These are phyloP conservation scores for Monosporascus sp. DNA, from an alignment of 2,329 filamentous ascomycete genomes.

Conservation along the genomic window DNA sequence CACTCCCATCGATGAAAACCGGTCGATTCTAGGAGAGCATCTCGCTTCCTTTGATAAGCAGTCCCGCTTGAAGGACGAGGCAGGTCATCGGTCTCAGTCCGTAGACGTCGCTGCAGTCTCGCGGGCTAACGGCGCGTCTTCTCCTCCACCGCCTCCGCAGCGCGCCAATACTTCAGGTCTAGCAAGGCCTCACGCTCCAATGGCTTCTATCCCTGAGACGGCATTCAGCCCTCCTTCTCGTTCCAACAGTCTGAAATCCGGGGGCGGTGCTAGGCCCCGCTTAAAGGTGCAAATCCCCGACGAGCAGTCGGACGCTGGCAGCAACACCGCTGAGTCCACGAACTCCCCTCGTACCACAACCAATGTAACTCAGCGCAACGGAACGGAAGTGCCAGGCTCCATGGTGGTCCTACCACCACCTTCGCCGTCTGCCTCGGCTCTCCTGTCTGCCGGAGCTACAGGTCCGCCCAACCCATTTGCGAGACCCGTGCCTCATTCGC, in stretches of 20 bases:
- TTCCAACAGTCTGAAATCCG: slow-evolving; percentile 67
- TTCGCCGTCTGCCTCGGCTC: slow-evolving; percentile 78
- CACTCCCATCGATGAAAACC: slow-evolving; percentile 90
- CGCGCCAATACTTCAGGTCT: slow-evolving; percentile 46
- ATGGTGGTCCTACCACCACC: slow-evolving; percentile 85
- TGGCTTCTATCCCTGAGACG: slow-evolving; percentile 61
- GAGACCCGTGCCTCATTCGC: slow-evolving; percentile 70
- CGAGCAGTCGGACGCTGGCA: slow-evolving; percentile 74
- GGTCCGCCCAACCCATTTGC: slow-evolving; percentile 96
- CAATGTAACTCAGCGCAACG: slow-evolving; percentile 49
- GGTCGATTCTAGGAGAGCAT: slow-evolving; percentile 83
- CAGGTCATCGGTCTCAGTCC: slow-evolving; percentile 52
- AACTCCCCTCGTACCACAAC: slow-evolving; percentile 56
- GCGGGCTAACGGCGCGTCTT: slow-evolving; percentile 46
- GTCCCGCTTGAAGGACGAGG: slow-evolving; percentile 36
- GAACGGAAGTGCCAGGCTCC: slow-evolving; percentile 51
- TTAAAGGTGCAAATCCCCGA: slow-evolving; percentile 94
- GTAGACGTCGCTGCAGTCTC: slow-evolving; percentile 56
- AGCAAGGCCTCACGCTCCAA: slow-evolving; percentile 43
- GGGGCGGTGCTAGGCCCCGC: slow-evolving; percentile 68
- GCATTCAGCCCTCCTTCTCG: slow-evolving; percentile 66
- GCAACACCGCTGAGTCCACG: slow-evolving; percentile 65
- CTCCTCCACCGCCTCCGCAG: slow-evolving; percentile 48
- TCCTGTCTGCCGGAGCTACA: slow-evolving; percentile 84
- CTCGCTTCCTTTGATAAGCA: slow-evolving; percentile 63